Evolutionary conservation across 208 protist species (phyloP).

Genomic region (Acanthamoeba healyi): DNA sequence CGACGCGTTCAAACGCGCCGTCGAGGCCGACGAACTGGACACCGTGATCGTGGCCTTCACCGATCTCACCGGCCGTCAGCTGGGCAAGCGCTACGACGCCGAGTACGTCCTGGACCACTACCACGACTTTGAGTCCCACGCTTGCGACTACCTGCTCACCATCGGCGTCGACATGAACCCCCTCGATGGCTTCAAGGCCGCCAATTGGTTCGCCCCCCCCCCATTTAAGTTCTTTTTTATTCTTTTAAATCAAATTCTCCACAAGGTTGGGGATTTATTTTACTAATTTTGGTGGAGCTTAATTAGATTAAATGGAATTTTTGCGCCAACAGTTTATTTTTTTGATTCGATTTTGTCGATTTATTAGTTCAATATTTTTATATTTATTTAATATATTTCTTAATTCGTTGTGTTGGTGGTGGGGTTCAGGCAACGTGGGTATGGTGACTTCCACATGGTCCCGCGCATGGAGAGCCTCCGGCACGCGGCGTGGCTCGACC

Average conservation of each 20-base stretch:
- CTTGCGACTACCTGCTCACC: slow-evolving; percentile 52
- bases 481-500: slow-evolving; percentile 42
- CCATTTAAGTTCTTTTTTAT: too few relatives aligned
- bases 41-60: slow-evolving; percentile 67
- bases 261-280: too few relatives aligned
- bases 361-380: too few relatives aligned
- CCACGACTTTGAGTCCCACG: slow-evolving; percentile 31
- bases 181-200: slow-evolving; percentile 28
- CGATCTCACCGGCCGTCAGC: slow-evolving; percentile 45
- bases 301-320: too few relatives aligned
- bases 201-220: slow-evolving; percentile 5
- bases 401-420: neutral
- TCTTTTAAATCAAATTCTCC: too few relatives aligned
- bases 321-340: too few relatives aligned
- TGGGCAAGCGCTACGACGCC: slow-evolving; percentile 65
- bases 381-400: too few relatives aligned
- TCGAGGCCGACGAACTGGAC: slow-evolving; percentile 12
- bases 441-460: slow-evolving; percentile 43
- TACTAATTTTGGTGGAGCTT: too few relatives aligned
- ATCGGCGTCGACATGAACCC: slow-evolving; percentile 53
- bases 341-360: neutral
- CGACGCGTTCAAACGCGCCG: neutral
- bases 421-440: slow-evolving; percentile 29
- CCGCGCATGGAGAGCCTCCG: slow-evolving; percentile 48
- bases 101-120: slow-evolving; percentile 42